Conservation (phyloP, 768 basidiomycete species). For the Dioszegia aurantiaca region DNA sequence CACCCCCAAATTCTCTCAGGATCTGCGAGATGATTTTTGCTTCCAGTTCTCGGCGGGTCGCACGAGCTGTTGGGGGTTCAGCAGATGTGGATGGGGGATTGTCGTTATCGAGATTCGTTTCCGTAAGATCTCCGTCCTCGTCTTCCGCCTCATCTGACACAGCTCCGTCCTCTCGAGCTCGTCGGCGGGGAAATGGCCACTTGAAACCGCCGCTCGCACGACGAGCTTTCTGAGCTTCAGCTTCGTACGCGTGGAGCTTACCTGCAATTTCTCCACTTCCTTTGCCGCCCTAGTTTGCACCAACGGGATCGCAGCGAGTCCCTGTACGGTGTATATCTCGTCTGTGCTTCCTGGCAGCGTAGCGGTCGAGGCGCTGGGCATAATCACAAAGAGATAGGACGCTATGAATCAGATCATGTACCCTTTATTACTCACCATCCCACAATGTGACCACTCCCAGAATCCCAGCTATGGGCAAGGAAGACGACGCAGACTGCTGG, state of each 20-base stretch:
- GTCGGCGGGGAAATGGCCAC: slow-evolving; percentile 11
- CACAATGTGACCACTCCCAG: slow-evolving; percentile 10
- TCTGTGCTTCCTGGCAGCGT: slow-evolving; percentile 3
- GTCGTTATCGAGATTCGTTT: slow-evolving; percentile 6
- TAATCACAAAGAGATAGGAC: slow-evolving; percentile 4
- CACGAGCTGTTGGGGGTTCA: not conserved
- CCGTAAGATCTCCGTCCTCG: not conserved
- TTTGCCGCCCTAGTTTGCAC: not conserved
- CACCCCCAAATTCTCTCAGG: slow-evolving; percentile 71
- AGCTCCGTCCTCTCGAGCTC: not conserved
- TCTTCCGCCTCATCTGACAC: slow-evolving; percentile 9
- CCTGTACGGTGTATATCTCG: slow-evolving; percentile 7
- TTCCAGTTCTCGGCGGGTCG: slow-evolving; percentile 62
- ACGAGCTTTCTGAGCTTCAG: slow-evolving; percentile 8
- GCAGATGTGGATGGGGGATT: slow-evolving; percentile 2
- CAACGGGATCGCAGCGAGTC: slow-evolving; percentile 5
- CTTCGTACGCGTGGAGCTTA: not conserved
- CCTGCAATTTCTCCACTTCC: slow-evolving; percentile 8
- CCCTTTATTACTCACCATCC: slow-evolving; percentile 3
- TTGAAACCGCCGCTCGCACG: slow-evolving; percentile 13
- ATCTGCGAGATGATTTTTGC: slow-evolving; percentile 77
- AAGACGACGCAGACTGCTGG: not conserved
- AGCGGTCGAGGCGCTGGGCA: slow-evolving; percentile 2
- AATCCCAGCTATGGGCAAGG: slow-evolving; percentile 10
- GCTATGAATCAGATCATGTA: not conserved